Evolutionary conservation across 2,329 filamentous ascomycete genomes (phyloP).

Genomic region (Penicillium sp.): DNA sequence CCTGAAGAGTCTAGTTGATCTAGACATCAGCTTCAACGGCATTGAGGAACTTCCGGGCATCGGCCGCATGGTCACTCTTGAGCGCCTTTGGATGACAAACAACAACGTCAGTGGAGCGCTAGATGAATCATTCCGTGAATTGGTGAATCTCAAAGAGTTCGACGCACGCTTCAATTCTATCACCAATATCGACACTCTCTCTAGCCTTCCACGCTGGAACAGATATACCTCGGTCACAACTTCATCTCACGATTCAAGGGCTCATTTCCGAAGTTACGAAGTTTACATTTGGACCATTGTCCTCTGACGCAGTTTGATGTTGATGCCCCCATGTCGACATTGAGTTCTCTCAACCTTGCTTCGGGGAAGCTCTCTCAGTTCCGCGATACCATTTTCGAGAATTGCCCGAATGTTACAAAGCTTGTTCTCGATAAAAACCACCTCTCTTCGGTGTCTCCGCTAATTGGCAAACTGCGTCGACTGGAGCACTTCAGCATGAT

Average conservation of each 20-base stretch:
- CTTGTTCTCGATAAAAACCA: slow-evolving; percentile 93
- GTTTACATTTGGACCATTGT: slow-evolving; percentile 89
- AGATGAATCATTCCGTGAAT: slow-evolving; percentile 69
- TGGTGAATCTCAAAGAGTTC: slow-evolving; percentile 80
- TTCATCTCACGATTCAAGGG: slow-evolving; percentile 86
- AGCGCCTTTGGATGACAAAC: slow-evolving; percentile 93
- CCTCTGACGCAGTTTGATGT: slow-evolving; percentile 94
- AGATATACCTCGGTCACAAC: slow-evolving; percentile 89
- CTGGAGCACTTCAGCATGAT: slow-evolving; percentile 93
- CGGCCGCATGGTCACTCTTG: slow-evolving; percentile 74
- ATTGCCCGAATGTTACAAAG: slow-evolving; percentile 83
- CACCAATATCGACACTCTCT: slow-evolving; percentile 83
- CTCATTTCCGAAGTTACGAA: slow-evolving; percentile 80
- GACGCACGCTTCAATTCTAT: slow-evolving; percentile 94
- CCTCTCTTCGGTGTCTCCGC: slow-evolving; percentile 82
- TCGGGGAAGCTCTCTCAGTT: slow-evolving; percentile 89
- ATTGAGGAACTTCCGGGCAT: slow-evolving; percentile 80
- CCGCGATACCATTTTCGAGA: slow-evolving; percentile 81
- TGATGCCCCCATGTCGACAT: slow-evolving; percentile 70
- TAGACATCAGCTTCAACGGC: slow-evolving; percentile 95
- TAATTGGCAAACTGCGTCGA: slow-evolving; percentile 79
- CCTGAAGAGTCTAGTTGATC: slow-evolving; percentile 79
- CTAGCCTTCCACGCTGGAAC: slow-evolving; percentile 81
- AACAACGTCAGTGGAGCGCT: slow-evolving; percentile 80
- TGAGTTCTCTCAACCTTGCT: slow-evolving; percentile 85